Percentiles rank a stretch among this genome's conserved stretches.
These are phyloP conservation scores for Termitomyces sp. DNA, from an alignment of 768 basidiomycete genomes.

Conservation along the genomic window DNA sequence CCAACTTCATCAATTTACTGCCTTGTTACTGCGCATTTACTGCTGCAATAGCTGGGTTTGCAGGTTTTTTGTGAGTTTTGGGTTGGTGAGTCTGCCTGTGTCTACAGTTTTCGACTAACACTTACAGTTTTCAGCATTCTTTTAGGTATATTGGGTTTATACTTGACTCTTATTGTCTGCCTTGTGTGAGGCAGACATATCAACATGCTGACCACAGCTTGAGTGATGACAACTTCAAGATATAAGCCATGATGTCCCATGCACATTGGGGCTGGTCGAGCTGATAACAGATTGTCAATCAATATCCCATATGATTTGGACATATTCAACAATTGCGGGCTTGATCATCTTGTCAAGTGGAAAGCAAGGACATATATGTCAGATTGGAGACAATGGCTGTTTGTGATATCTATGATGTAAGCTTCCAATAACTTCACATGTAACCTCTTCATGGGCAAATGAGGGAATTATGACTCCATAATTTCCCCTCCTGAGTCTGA, in stretches of 20 bases:
- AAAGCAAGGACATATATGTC: neutral
- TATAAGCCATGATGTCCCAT: neutral
- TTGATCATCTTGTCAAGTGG: neutral
- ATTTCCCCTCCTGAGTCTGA: neutral
- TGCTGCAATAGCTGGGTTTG: too few species aligned
- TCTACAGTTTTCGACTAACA: too few species aligned
- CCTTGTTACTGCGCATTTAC: too few species aligned
- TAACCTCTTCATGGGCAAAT: neutral
- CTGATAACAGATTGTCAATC: neutral
- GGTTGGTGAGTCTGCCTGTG: too few species aligned
- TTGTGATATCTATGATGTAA: neutral
- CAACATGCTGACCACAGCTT: too few species aligned
- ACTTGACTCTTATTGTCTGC: too few species aligned
- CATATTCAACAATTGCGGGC: neutral
- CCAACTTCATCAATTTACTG: too few species aligned
- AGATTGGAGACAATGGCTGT: neutral
- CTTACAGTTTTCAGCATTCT: too few species aligned
- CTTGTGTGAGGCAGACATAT: too few species aligned
- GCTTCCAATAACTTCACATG: neutral
- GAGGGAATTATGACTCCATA: neutral
- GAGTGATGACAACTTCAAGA: too few species aligned
- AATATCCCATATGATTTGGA: neutral
- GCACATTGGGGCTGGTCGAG: neutral
- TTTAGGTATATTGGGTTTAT: too few species aligned
- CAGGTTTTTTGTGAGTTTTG: too few species aligned